Percentiles rank a stretch among this genome's conserved stretches.
These are phyloP conservation scores for Heliocybe sulcata DNA, from an alignment of 1,284 basidiomycete genomes.

Conservation along the genomic window DNA sequence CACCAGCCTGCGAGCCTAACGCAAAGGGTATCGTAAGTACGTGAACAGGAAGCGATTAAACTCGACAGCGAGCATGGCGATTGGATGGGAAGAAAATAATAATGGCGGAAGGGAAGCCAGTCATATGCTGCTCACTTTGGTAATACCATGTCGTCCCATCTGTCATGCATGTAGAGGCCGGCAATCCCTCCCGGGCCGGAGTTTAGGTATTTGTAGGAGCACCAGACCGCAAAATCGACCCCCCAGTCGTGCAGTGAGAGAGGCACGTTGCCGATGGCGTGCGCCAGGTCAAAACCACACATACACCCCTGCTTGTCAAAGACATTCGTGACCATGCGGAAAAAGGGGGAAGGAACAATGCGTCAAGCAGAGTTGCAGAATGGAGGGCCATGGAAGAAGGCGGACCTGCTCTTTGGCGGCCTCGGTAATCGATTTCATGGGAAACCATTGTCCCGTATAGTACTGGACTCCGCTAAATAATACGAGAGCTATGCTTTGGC, in stretches of 20 bases:
- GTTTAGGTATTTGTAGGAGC: conserved; percentile 97
- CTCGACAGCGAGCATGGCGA: conserved; percentile 7
- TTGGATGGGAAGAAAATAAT: neutral
- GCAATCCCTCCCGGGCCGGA: conserved; percentile 93
- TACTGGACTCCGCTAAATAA: conserved; percentile 92
- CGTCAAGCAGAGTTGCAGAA: conserved; percentile 3
- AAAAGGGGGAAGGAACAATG: conserved; percentile 4
- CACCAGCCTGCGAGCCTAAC: conserved; percentile 92
- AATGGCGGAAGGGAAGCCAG: conserved; percentile 6
- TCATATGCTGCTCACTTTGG: neutral
- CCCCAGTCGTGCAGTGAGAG: conserved; percentile 88
- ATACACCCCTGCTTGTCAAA: conserved; percentile 65
- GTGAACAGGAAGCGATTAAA: conserved; percentile 4
- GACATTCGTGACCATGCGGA: conserved; percentile 6
- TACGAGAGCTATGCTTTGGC: conserved; percentile 76
- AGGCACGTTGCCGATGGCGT: conserved; percentile 92
- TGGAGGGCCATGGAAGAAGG: conserved; percentile 1
- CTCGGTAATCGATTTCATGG: conserved; percentile 76
- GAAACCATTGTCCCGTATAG: conserved; percentile 96
- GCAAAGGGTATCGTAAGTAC: conserved; percentile 1
- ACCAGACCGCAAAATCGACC: conserved; percentile 97
- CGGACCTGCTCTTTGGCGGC: conserved; percentile 77
- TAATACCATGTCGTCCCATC: conserved; percentile 49
- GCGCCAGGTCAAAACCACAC: conserved; percentile 95
- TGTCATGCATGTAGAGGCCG: conserved; percentile 86